Evolutionary conservation across 2,329 filamentous ascomycete genomes (phyloP).

Genomic region (Pseudogymnoascus sp.): DNA sequence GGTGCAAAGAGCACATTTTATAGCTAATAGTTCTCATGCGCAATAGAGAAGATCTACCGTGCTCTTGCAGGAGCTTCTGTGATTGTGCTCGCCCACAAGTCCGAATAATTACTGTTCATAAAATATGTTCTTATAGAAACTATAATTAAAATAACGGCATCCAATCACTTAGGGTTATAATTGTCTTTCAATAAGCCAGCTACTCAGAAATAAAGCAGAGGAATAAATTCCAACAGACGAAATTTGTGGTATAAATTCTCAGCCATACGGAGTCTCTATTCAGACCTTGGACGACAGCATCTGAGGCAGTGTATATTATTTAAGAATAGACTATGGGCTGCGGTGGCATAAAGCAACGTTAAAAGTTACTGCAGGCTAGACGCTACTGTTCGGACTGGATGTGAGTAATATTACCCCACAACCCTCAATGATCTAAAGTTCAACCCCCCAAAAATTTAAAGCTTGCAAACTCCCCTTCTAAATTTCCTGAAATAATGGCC

Average conservation of each 20-base stretch:
- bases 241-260: neutral
- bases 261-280: neutral
- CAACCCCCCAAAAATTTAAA: neutral
- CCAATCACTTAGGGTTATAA: neutral
- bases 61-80: neutral
- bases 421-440: neutral
- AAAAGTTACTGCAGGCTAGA: neutral
- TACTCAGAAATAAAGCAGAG: neutral
- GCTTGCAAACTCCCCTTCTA: neutral
- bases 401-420: neutral
- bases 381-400: neutral
- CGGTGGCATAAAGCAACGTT: neutral
- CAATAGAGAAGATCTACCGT: neutral
- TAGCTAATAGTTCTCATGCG: neutral
- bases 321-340: neutral
- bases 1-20: neutral
- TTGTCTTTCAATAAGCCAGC: neutral
- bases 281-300: neutral
- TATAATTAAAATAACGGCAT: neutral
- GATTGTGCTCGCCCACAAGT: neutral
- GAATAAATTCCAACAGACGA: neutral
- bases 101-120: neutral
- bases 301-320: neutral
- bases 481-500: neutral
- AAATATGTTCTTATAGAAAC: neutral